These are phyloP conservation scores for Hawksworthiomyces lignivorus DNA, from an alignment of 2,329 filamentous ascomycete species.

Conservation along the genomic window DNA sequence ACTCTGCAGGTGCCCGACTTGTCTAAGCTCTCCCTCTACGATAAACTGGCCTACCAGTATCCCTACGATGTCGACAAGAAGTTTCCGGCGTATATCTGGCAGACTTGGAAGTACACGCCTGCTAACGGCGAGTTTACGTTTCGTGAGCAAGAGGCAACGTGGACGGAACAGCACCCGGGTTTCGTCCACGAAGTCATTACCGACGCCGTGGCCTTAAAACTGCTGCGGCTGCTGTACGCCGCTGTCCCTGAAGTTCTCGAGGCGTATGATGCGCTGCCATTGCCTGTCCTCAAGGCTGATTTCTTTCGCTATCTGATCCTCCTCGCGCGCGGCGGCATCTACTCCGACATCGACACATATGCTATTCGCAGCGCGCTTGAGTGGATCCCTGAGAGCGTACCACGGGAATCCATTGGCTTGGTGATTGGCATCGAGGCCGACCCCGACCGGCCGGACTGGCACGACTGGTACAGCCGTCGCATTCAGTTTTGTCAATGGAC, in stretches of 20 bases:
- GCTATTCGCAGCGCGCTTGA: slow-evolving; percentile 76
- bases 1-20: slow-evolving; percentile 59
- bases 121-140: slow-evolving; percentile 71
- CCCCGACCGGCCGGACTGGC: slow-evolving; percentile 86
- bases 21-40: slow-evolving; percentile 62
- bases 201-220: slow-evolving; percentile 73
- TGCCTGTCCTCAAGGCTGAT: slow-evolving; percentile 71
- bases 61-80: slow-evolving; percentile 83
- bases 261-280: slow-evolving; percentile 64
- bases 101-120: slow-evolving; percentile 92
- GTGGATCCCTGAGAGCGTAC: slow-evolving; percentile 77
- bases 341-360: slow-evolving; percentile 86
- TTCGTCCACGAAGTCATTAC: slow-evolving; percentile 97
- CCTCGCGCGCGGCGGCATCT: slow-evolving; percentile 56
- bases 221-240: slow-evolving; percentile 81
- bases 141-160: slow-evolving; percentile 78
- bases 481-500: slow-evolving; percentile 99
- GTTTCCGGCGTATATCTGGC: slow-evolving; percentile 98
- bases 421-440: slow-evolving; percentile 95
- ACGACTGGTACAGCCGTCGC: slow-evolving; percentile 88
- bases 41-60: slow-evolving; percentile 86
- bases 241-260: slow-evolving; percentile 71
- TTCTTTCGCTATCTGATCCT: slow-evolving; percentile 70
- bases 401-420: slow-evolving; percentile 70
- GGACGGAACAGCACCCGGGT: slow-evolving; percentile 77